Percentiles rank a stretch among this genome's conserved stretches.
Evolutionary conservation across 169 alveolate species (phyloP).

Genomic region (Plasmodium vinckei): DNA sequence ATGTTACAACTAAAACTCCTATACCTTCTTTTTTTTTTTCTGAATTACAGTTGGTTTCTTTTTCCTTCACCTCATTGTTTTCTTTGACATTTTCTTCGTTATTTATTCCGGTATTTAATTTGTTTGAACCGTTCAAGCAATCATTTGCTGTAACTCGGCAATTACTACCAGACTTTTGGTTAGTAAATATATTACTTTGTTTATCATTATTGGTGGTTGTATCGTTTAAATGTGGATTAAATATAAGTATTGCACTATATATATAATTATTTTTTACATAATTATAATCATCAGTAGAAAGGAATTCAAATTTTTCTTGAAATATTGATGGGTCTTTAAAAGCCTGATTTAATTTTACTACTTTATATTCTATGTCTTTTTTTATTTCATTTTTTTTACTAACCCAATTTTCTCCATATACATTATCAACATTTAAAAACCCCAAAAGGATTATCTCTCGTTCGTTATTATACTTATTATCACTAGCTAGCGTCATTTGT

Average conservation of each 20-base stretch:
- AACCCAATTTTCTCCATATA: slow-evolving; percentile 50
- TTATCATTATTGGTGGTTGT: neutral
- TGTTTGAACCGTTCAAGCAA: too few species aligned
- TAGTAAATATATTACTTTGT: neutral
- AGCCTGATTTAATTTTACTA: slow-evolving; percentile 46
- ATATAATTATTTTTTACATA: slow-evolving; percentile 53
- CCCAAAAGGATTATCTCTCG: slow-evolving; percentile 53
- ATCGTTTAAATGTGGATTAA: slow-evolving; percentile 16
- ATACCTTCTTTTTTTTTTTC: slow-evolving; percentile 43
- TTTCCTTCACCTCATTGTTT: neutral
- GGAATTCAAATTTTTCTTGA: slow-evolving; percentile 54
- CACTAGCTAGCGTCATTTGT: neutral
- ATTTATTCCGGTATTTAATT: too few species aligned
- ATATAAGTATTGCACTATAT: slow-evolving; percentile 61
- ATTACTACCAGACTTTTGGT: neutral
- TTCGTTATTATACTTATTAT: slow-evolving; percentile 24
- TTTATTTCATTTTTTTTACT: slow-evolving; percentile 41
- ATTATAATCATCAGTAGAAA: slow-evolving; percentile 31
- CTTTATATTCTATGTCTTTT: slow-evolving; percentile 34
- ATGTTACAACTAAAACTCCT: slow-evolving; percentile 62
- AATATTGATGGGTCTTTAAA: slow-evolving; percentile 35
- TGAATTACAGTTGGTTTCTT: neutral
- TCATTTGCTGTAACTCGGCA: neutral
- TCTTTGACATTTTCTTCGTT: neutral
- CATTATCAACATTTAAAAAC: slow-evolving; percentile 28